phyloP scores from a whole-genome alignment of 306 rosid species.

The Pyrus bretschneideri region DNA sequence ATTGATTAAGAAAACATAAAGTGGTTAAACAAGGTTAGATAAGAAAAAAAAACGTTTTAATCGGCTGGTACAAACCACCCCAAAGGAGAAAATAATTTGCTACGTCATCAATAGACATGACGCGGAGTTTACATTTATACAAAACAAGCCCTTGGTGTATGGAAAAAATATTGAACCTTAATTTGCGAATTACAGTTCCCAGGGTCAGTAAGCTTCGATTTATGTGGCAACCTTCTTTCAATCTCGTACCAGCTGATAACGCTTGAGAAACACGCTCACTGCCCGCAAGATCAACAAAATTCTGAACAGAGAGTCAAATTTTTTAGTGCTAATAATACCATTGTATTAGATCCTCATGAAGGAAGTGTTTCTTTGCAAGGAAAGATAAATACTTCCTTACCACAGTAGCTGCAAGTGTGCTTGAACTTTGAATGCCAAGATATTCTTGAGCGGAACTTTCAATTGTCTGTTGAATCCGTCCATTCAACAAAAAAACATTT shows the following conservation, averaged over 20 bases:
- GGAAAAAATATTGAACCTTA: conserved; percentile 44
- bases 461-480: conserved; percentile 52
- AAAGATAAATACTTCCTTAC: conserved; percentile 34
- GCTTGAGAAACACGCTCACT: conserved; percentile 92
- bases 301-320: conserved; percentile 37
- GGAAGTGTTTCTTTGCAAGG: background rate
- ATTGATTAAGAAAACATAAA: background rate
- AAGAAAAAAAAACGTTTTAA: too few species aligned
- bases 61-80: too few species aligned
- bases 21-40: background rate
- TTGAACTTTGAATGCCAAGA: conserved; percentile 30
- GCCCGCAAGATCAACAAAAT: conserved; percentile 92
- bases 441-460: conserved; percentile 57
- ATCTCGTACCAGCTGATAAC: conserved; percentile 64
- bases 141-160: background rate
- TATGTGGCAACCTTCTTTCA: conserved; percentile 94
- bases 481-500: background rate
- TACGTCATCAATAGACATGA: background rate
- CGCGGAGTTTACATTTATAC: background rate
- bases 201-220: conserved; percentile 84
- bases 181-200: conserved; percentile 86
- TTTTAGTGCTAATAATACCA: conserved; percentile 5
- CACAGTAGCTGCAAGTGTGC: conserved; percentile 66
- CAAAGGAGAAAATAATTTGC: too few species aligned
- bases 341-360: background rate